Evolutionary conservation across 768 basidiomycete genomes (phyloP), one percentile per base, ranked within the genome.

Genomic region (Leccinum ochraceum): DNA sequence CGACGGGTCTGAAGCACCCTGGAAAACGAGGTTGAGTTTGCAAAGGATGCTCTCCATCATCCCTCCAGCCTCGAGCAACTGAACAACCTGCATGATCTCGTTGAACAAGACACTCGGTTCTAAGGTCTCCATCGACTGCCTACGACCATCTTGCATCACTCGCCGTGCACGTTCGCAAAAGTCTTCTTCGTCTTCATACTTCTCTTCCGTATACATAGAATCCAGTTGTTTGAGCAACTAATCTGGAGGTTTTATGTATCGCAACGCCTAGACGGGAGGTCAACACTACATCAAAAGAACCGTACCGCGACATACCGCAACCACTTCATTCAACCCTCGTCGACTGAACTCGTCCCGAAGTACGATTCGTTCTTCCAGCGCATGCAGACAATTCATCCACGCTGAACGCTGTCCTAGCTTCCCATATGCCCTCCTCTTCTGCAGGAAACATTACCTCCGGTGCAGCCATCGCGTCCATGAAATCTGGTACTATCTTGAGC

Each of bases 161-260:
- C 65, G 75, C n/a, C 72, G 79, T 39, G 83, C 78, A 37, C 85
- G 82, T 63, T 94, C 87, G 42, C 22, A 85, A 74, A 92, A 81
- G 54, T 95, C 91, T 68, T 90, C 87, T 70, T 92, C 90, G 69
- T 97, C 94, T 67, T 95, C 94, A 50, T 88, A 90, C 66, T 92
- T 91, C 71, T 95, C 94, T 63, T 96, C 94, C 0, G 84, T 82
- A 66, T 94, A 96, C 28, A 92, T 80, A 62, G 22, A 22, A 22
- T 89, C 84, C 6, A 95, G 75, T 66, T 95, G 94, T 0, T 81
- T 89, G n/a, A 90, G 69, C n/a, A 96, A 75, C 4, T 66, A 71
- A n/a, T 89, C 92, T 7, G 92, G 90, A 2, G 92, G 91, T 66
- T 84, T 82, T 42, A 86, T 77, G 65, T 92, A 92, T 61, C 87